Evolutionary conservation across 805 yeast species (phyloP).

Genomic region (Yarrowia deformans): DNA sequence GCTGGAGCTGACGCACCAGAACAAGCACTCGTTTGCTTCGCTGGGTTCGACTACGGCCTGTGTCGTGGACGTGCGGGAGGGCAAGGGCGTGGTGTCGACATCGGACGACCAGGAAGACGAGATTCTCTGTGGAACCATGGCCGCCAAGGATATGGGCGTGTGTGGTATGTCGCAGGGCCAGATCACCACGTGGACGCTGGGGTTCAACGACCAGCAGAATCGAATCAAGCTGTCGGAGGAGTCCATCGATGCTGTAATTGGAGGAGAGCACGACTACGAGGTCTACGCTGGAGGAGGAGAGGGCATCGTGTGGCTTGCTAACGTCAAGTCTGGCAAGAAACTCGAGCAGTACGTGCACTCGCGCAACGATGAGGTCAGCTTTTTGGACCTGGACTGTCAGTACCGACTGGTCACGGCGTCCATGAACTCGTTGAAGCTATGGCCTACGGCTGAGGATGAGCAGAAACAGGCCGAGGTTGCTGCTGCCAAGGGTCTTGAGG

Average conservation of each 20-base stretch:
- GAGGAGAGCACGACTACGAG: slow-evolving; percentile 44
- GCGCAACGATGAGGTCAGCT: slow-evolving; percentile 64
- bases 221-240: slow-evolving; percentile 66
- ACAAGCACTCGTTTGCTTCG: slow-evolving; percentile 79
- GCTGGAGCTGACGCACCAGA: slow-evolving; percentile 70
- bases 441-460: slow-evolving; percentile 56
- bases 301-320: slow-evolving; percentile 67
- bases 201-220: slow-evolving; percentile 71
- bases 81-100: slow-evolving; percentile 67
- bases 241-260: slow-evolving; percentile 45
- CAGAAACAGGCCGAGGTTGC: slow-evolving; percentile 40
- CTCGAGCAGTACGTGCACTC: slow-evolving; percentile 56
- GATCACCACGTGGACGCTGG: slow-evolving; percentile 80
- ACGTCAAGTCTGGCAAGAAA: slow-evolving; percentile 68
- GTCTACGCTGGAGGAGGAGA: slow-evolving; percentile 46
- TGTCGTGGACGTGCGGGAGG: slow-evolving; percentile 79
- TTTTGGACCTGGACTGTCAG: slow-evolving; percentile 78
- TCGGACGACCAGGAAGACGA: slow-evolving; percentile 96
- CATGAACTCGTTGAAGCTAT: slow-evolving; percentile 78
- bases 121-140: slow-evolving; percentile 72
- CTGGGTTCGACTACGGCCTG: slow-evolving; percentile 84
- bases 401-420: slow-evolving; percentile 84
- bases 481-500: slow-evolving; percentile 3
- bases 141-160: slow-evolving; percentile 66
- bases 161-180: slow-evolving; percentile 94